Evolutionary conservation across 129 eudicot genomes (phyloP).

Genomic region (Lactuca saligna): DNA sequence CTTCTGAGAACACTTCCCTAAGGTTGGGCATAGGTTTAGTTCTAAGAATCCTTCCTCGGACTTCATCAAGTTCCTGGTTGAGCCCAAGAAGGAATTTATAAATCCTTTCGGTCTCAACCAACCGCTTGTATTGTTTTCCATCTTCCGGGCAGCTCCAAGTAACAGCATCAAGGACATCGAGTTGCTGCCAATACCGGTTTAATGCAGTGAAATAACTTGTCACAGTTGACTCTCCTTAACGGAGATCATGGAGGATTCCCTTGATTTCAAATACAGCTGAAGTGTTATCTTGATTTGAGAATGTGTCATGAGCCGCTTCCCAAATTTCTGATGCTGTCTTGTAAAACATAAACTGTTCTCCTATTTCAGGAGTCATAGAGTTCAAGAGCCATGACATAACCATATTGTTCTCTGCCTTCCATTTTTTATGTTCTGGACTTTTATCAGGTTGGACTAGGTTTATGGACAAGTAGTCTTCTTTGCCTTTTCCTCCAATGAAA

Average conservation of each 20-base stretch:
- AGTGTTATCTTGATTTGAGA: conserved; percentile 15
- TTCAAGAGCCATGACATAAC: conserved; percentile 15
- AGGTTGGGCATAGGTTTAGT: neutral
- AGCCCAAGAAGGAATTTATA: conserved; percentile 2
- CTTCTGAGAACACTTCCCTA: neutral
- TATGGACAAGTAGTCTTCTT: neutral
- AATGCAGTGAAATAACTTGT: neutral
- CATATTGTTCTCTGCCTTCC: conserved; percentile 7
- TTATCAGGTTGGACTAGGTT: neutral
- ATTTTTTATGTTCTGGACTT: neutral
- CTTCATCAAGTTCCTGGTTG: neutral
- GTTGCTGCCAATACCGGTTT: neutral
- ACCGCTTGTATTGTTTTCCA: neutral
- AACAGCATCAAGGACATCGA: neutral
- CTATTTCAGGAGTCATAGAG: neutral
- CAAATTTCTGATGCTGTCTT: neutral
- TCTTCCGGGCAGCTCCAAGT: neutral
- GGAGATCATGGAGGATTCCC: neutral
- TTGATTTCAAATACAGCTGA: neutral
- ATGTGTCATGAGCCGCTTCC: conserved; percentile 10
- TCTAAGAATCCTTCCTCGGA: neutral
- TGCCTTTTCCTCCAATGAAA: neutral
- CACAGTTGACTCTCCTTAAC: neutral
- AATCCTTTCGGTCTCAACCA: neutral
- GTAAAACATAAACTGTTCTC: neutral